Evolutionary conservation across 495 filamentous ascomycete genomes (phyloP).

Genomic region (Aspergillus indologenus): DNA sequence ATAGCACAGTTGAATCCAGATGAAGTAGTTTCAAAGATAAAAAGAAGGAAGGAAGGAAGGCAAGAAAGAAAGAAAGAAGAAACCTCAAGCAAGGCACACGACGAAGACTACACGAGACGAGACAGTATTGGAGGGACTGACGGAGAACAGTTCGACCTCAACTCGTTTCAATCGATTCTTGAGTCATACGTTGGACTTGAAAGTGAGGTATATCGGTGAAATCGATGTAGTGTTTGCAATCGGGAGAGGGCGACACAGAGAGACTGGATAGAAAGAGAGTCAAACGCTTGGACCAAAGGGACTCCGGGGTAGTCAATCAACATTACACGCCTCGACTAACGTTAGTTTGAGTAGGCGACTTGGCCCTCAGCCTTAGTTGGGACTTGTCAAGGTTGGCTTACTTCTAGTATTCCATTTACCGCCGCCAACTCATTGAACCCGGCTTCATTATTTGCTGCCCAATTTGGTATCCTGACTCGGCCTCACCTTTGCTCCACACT

Average conservation of each 20-base stretch:
- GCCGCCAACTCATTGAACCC: slow-evolving; percentile 14
- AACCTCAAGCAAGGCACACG: not conserved
- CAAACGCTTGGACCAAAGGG: not conserved
- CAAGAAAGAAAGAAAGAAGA: not conserved
- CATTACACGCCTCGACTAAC: too few species aligned
- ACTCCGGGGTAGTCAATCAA: not conserved
- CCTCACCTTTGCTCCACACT: slow-evolving; percentile 13
- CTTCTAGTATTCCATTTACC: too few species aligned
- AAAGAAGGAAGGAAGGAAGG: not conserved
- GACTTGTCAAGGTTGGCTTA: not conserved
- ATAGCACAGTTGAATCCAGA: not conserved
- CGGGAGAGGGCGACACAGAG: not conserved
- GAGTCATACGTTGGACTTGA: not conserved
- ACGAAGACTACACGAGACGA: not conserved
- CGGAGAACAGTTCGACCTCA: not conserved
- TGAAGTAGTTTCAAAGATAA: not conserved
- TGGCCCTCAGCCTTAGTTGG: too few species aligned
- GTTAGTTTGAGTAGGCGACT: too few species aligned
- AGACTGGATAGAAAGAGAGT: too few species aligned
- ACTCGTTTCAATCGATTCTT: not conserved
- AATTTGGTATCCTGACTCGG: slow-evolving; percentile 14
- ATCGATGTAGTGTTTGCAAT: not conserved
- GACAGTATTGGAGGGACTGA: not conserved
- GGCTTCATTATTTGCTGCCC: slow-evolving; percentile 19
- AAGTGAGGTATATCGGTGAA: not conserved